Evolutionary conservation across 495 filamentous ascomycete species (phyloP).

Genomic region (Talaromyces liani): DNA sequence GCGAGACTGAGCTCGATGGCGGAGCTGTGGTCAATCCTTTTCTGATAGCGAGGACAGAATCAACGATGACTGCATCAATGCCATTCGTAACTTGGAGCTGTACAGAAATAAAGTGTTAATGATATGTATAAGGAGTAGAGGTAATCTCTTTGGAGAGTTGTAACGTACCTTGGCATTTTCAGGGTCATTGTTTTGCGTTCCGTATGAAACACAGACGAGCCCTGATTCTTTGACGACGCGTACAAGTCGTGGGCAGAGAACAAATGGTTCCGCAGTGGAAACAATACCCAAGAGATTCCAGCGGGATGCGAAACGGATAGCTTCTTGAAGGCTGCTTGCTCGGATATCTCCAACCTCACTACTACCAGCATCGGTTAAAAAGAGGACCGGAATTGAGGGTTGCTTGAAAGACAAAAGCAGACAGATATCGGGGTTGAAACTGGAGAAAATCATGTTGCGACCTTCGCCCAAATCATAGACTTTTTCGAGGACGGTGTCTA

Average conservation of each 20-base stretch:
- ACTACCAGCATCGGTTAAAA: slow-evolving; percentile 82
- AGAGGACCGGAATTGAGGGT: slow-evolving; percentile 89
- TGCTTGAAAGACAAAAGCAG: slow-evolving; percentile 91
- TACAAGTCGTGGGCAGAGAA: slow-evolving; percentile 82
- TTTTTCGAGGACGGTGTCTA: slow-evolving; percentile 82
- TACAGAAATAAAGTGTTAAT: slow-evolving; percentile 15
- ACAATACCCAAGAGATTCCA: slow-evolving; percentile 96
- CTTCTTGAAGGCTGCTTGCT: slow-evolving; percentile 90
- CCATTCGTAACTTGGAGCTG: slow-evolving; percentile 89
- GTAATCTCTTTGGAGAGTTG: background rate
- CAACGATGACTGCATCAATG: slow-evolving; percentile 95
- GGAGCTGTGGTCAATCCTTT: slow-evolving; percentile 35
- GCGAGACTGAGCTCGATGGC: background rate
- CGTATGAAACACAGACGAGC: slow-evolving; percentile 94
- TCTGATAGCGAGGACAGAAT: slow-evolving; percentile 78
- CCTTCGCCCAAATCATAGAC: slow-evolving; percentile 70
- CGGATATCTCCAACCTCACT: slow-evolving; percentile 75
- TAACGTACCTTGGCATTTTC: slow-evolving; percentile 65
- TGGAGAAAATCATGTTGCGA: slow-evolving; percentile 88
- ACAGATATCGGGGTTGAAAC: slow-evolving; percentile 96
- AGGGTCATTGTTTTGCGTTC: slow-evolving; percentile 77
- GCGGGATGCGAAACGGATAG: slow-evolving; percentile 81
- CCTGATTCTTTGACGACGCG: slow-evolving; percentile 94
- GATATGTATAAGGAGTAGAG: background rate
- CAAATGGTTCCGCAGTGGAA: slow-evolving; percentile 71